phyloP scores from a whole-genome alignment of 306 rosid species.

The Crataegus laevigata region DNA sequence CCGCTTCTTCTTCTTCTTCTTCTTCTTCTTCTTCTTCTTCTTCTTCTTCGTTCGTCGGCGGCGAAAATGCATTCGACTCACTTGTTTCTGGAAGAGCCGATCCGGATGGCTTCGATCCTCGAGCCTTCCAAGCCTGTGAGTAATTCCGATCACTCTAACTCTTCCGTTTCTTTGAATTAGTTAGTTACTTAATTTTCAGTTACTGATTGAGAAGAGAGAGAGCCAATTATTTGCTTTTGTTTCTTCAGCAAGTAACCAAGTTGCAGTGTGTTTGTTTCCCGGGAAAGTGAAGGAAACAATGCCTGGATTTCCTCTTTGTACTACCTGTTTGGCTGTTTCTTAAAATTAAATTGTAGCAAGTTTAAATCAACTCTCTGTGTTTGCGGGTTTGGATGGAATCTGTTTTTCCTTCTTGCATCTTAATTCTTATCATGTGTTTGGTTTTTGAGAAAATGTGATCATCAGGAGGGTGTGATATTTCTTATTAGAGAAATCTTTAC shows the following conservation, averaged over 20 bases:
- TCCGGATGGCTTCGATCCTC: slow-evolving; percentile 71
- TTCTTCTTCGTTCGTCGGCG: not conserved
- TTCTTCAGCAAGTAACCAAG: not conserved
- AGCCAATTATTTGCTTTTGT: not conserved
- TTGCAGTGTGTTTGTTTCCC: slow-evolving; percentile 1
- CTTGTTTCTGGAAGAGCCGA: slow-evolving; percentile 76
- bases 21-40: not conserved
- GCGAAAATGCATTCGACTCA: slow-evolving; percentile 48
- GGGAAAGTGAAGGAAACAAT: not conserved
- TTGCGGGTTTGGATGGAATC: not conserved
- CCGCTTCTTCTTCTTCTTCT: not conserved
- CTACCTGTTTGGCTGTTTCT: not conserved
- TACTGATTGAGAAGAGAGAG: not conserved
- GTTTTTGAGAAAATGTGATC: not conserved
- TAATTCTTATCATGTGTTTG: not conserved
- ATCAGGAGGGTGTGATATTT: no score
- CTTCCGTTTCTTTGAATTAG: not conserved
- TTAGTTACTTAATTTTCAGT: not conserved
- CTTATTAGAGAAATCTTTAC: not conserved
- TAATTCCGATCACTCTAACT: not conserved
- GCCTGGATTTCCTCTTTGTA: not conserved
- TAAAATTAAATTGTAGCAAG: not conserved
- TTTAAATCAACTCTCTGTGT: not conserved
- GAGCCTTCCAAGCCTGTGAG: slow-evolving; percentile 80
- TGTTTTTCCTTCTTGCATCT: not conserved